phyloP scores from a whole-genome alignment of 257 asterid species.

The Ajuga chamaepitys region DNA sequence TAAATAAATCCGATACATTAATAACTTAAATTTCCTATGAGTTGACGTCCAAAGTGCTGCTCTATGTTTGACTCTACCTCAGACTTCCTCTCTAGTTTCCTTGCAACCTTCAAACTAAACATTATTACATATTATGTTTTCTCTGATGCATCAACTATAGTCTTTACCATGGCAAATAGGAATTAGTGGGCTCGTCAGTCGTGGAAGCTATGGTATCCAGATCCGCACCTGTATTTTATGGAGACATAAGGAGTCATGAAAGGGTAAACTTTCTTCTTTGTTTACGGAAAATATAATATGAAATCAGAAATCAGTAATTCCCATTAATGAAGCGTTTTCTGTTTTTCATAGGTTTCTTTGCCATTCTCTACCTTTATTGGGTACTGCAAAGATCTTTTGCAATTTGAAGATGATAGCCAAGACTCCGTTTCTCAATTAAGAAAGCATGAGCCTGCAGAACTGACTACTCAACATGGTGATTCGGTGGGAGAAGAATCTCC shows the following conservation, averaged over 20 bases:
- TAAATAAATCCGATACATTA: too few relatives aligned
- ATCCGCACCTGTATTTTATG: conserved; percentile 78
- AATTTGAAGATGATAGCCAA: conserved; percentile 17
- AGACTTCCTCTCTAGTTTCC: too few relatives aligned
- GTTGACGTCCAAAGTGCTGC: too few relatives aligned
- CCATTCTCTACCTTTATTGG: conserved; percentile 71
- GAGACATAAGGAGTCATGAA: conserved; percentile 94
- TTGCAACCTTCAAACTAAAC: too few relatives aligned
- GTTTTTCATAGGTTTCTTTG: conserved; percentile 53
- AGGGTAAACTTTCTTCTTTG: conserved; percentile 43
- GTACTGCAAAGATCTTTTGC: conserved; percentile 60
- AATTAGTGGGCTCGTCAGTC: conserved; percentile 46
- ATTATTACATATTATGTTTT: neutral
- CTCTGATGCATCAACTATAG: conserved; percentile 6
- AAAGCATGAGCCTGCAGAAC: conserved; percentile 22
- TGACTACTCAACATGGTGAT: conserved; percentile 29
- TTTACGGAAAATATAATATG: neutral
- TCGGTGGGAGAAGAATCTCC: conserved; percentile 39
- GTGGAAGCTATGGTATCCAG: conserved; percentile 91
- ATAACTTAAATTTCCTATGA: too few relatives aligned
- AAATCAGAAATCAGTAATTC: conserved; percentile 1
- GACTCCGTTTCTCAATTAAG: conserved; percentile 27
- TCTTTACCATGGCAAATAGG: conserved; percentile 34
- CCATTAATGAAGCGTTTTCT: conserved; percentile 4
- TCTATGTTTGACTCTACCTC: too few relatives aligned